Conservation (phyloP, 1,284 basidiomycete species). For the Sporisorium exsertum region DNA sequence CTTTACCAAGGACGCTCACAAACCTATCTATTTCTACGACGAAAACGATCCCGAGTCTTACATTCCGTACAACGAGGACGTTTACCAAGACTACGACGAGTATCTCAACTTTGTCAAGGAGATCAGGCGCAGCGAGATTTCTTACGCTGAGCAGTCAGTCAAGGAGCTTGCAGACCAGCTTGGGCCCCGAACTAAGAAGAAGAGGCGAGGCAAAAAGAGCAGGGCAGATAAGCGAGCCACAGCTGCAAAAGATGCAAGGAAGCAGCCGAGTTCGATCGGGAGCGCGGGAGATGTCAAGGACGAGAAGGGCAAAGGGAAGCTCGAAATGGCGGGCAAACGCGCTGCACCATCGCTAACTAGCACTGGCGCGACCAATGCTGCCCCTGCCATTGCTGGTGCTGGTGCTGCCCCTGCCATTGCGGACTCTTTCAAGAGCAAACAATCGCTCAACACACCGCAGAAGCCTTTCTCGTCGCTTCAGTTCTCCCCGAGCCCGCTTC, state of each 20-base stretch:
- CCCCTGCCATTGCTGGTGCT: not conserved
- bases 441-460: not conserved
- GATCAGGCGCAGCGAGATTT: not conserved
- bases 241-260: not conserved
- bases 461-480: not conserved
- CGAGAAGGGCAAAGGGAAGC: slow-evolving; percentile 6
- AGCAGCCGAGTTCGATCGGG: not conserved
- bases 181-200: not conserved
- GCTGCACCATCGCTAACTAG: not conserved
- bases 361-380: not conserved
- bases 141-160: not conserved
- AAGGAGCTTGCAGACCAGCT: not conserved
- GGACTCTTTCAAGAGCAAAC: not conserved
- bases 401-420: no score
- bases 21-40: not conserved
- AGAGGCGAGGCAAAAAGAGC: not conserved
- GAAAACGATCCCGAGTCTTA: slow-evolving; percentile 1
- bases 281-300: not conserved
- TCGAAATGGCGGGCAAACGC: not conserved
- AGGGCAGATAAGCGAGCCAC: not conserved
- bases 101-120: not conserved
- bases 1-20: not conserved
- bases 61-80: not conserved
- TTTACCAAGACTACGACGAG: not conserved
- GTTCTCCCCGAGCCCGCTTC: not conserved